Evolutionary conservation across 441 rosid genomes (phyloP).

Genomic region (Bocquillonia castaneifolia): DNA sequence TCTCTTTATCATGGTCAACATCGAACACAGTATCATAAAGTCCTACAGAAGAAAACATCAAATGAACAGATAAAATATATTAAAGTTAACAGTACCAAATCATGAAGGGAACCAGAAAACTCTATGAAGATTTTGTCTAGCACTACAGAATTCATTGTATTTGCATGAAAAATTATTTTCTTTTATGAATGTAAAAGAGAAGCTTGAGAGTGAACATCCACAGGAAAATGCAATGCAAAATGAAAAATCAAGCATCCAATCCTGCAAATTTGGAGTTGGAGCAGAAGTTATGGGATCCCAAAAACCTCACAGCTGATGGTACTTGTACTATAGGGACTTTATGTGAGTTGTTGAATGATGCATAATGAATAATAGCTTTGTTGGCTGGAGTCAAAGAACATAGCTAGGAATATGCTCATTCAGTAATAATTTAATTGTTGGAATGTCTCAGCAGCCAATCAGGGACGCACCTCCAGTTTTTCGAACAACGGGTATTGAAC

Average conservation of each 20-base stretch:
- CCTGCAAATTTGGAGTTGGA: background rate
- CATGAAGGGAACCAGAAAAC: background rate
- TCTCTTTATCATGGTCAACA: constrained; percentile 81
- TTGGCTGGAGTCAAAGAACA: background rate
- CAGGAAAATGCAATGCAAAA: background rate
- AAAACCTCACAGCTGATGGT: background rate
- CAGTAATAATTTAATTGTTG: background rate
- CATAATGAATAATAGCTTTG: background rate
- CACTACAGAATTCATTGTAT: background rate
- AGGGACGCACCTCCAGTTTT: constrained; percentile 79
- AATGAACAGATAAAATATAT: constrained; percentile 17
- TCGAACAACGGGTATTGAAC: constrained; percentile 84
- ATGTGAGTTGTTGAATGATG: background rate
- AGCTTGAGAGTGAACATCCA: background rate
- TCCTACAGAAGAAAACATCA: constrained; percentile 39
- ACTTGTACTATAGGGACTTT: background rate
- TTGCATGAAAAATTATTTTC: background rate
- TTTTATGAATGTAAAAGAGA: background rate
- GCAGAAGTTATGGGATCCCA: background rate
- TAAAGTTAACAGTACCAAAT: background rate
- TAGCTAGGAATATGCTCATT: background rate
- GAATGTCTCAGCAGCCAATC: background rate
- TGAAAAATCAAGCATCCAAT: background rate
- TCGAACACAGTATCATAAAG: constrained; percentile 93
- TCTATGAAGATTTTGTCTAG: background rate